Evolutionary conservation across 179 eudicot species (phyloP).

Genomic region (Pouteria campechiana): DNA sequence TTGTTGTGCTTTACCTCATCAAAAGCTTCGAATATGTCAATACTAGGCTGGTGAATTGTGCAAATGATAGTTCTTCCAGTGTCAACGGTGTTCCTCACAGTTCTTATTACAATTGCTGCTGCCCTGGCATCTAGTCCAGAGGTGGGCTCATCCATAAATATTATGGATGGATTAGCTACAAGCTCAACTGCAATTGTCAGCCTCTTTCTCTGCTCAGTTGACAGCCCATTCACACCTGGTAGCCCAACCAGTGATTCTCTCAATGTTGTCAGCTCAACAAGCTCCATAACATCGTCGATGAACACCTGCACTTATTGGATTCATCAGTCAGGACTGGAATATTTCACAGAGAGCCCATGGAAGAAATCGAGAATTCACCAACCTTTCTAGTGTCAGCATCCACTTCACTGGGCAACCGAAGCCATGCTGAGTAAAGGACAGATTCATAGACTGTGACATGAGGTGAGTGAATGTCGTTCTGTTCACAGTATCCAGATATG

Average conservation of each 20-base stretch:
- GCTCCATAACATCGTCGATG: constrained; percentile 9
- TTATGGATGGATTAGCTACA: constrained; percentile 7
- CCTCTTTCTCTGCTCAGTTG: constrained; percentile 8
- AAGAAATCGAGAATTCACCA: too few species aligned
- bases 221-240: constrained; percentile 7
- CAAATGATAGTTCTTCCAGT: constrained; percentile 8
- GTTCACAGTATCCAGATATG: constrained; percentile 15
- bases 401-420: constrained; percentile 8
- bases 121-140: constrained; percentile 9
- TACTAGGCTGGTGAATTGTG: constrained; percentile 11
- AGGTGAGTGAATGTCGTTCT: constrained; percentile 15
- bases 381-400: background rate
- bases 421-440: constrained; percentile 11
- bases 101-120: constrained; percentile 11
- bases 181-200: constrained; percentile 10
- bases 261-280: constrained; percentile 4
- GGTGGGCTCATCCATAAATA: constrained; percentile 12
- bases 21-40: constrained; percentile 8
- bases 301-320: constrained; percentile 9
- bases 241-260: constrained; percentile 6
- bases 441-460: constrained; percentile 14
- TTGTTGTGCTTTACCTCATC: constrained; percentile 10
- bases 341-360: too few species aligned
- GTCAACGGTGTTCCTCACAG: constrained; percentile 8
- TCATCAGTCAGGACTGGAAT: too few species aligned